These are phyloP conservation scores for Botrytis paeoniae DNA, from an alignment of 2,329 filamentous ascomycete genomes.

Conservation along the genomic window DNA sequence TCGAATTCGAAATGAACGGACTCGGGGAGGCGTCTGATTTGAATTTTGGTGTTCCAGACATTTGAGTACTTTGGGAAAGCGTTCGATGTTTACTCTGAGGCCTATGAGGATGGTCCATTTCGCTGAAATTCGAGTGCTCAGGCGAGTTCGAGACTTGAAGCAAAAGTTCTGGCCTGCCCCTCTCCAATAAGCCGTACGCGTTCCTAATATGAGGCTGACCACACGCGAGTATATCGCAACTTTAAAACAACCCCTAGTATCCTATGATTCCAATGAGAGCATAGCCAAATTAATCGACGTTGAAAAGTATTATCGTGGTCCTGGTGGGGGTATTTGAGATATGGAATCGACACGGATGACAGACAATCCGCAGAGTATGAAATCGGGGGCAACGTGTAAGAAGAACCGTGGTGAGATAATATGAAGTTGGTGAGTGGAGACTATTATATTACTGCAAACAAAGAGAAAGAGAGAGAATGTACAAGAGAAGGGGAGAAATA, in stretches of 20 bases:
- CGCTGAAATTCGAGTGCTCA: slow-evolving; percentile 13
- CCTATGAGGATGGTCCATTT: slow-evolving; percentile 34
- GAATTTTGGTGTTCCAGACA: slow-evolving; percentile 22
- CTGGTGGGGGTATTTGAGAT: slow-evolving; percentile 19
- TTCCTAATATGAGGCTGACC: slow-evolving; percentile 28
- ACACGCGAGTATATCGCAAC: slow-evolving; percentile 29
- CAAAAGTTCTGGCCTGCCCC: slow-evolving; percentile 25
- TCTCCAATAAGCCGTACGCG: slow-evolving; percentile 28
- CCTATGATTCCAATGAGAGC: slow-evolving; percentile 25
- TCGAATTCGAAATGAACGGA: slow-evolving; percentile 31
- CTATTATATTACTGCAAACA: slow-evolving; percentile 8
- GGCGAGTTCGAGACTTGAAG: slow-evolving; percentile 14
- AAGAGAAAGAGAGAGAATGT: background rate
- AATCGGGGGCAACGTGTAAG: slow-evolving; percentile 14
- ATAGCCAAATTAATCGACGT: slow-evolving; percentile 27
- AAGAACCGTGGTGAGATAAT: slow-evolving; percentile 1
- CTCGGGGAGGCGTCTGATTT: slow-evolving; percentile 32
- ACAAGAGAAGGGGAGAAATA: slow-evolving; percentile 4
- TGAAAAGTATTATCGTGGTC: slow-evolving; percentile 17
- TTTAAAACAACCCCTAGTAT: slow-evolving; percentile 27
- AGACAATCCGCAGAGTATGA: slow-evolving; percentile 6
- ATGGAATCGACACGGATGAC: slow-evolving; percentile 10
- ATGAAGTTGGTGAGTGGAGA: background rate
- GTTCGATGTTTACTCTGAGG: slow-evolving; percentile 28
- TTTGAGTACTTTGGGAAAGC: slow-evolving; percentile 24